phyloP scores from a whole-genome alignment of 1,284 basidiomycete species.

The Marasmius oreades region DNA sequence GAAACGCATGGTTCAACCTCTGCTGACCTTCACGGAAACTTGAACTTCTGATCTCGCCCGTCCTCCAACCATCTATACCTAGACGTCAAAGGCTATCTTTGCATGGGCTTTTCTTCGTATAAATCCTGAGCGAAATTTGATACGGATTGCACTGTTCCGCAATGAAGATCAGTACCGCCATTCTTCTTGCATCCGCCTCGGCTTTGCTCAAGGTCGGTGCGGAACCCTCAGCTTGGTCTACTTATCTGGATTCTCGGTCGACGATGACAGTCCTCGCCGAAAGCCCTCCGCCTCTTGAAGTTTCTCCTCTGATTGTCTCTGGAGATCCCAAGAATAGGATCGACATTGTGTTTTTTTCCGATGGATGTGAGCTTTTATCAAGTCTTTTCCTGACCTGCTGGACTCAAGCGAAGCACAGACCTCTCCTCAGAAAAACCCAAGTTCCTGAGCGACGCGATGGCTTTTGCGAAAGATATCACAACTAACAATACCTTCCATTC shows the following conservation, averaged over 20 bases:
- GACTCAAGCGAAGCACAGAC: conserved; percentile 24
- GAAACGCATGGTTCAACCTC: too few species aligned
- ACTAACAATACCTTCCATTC: conserved; percentile 73
- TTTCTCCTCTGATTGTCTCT: conserved; percentile 58
- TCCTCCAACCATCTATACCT: too few species aligned
- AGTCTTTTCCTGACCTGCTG: neutral
- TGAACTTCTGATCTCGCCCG: too few species aligned
- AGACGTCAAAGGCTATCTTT: too few species aligned
- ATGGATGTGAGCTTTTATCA: conserved; percentile 63
- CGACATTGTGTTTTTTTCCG: conserved; percentile 78
- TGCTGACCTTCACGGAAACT: too few species aligned
- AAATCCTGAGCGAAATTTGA: too few species aligned
- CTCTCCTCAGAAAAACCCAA: conserved; percentile 50
- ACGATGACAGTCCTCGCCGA: neutral
- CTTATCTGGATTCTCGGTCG: neutral
- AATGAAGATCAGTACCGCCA: neutral
- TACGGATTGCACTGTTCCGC: too few species aligned
- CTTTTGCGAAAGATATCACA: conserved; percentile 68
- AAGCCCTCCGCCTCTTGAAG: conserved; percentile 42
- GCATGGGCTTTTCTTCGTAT: too few species aligned
- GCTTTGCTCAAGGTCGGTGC: neutral
- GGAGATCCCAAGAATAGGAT: conserved; percentile 64
- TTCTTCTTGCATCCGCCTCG: neutral
- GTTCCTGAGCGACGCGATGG: conserved; percentile 66
- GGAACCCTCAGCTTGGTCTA: neutral